Evolutionary conservation across 179 eudicot genomes (phyloP), one percentile per base, ranked within the genome.

Genomic region (Sideroxylon spinosum): DNA sequence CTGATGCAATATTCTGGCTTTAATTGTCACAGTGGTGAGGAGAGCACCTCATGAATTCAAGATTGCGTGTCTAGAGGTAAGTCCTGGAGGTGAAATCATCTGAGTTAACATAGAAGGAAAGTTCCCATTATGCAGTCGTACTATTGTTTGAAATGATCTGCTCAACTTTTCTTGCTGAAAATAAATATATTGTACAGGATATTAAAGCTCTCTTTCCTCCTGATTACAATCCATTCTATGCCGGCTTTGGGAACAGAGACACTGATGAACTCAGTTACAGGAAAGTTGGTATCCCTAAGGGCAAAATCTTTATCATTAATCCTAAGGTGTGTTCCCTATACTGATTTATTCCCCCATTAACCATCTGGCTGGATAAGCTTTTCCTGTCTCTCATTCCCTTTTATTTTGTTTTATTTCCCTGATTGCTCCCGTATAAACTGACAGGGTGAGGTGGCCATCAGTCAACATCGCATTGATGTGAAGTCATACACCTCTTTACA

Each of bases 31-130:
- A 93, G 98, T 95, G 49, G 93, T 95, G 80, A 87, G 98, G 85
- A 87, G 98, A 90, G 98, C 98, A 74, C 98, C 98, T 82, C 98
- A 95, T 78, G 98, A 95, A 78, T 95, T 95, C 91, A 95, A 95
- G 89, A 95, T 95, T 23, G 98, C 98, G 3, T 95, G 98, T 86
- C 86, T 95, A 82, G 94, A 94, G 97, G 98, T 94, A 85, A 81
- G 52, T 71, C 46, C 49, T 64, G 55, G 14, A 63, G 52, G 60
- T 66, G n/a, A 44, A 68, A 49, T 60, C 50, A 71, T 76, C 64
- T 77, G 56, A 56, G 65, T 57, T 11, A 14, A 55, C 69, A 12
- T 61, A 14, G 49, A 78, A 75, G 32, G 48, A 37, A 55, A 64
- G 20, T 16, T 22, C 71, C 37, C 55, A 65, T 32, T 55, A 28